A percentile compares a stretch with the other conserved stretches of the same genome.
Conservation (phyloP, 768 basidiomycete species). For the Trametes villosa region DNA sequence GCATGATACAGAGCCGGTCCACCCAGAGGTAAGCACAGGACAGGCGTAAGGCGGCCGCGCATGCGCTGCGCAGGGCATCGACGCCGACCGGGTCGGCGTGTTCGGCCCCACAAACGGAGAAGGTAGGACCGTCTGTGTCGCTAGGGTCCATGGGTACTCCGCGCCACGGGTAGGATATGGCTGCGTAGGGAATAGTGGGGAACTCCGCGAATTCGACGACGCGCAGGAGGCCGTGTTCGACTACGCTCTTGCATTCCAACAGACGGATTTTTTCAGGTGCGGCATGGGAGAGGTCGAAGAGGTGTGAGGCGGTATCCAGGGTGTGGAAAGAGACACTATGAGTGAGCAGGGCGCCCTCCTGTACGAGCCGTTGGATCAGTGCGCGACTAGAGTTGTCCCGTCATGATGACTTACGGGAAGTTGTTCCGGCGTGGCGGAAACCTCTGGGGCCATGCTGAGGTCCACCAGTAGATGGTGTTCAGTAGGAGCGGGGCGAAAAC, state of each 20-base stretch:
- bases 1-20: slow-evolving; percentile 21
- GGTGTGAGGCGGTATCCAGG: neutral
- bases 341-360: neutral
- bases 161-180: slow-evolving; percentile 22
- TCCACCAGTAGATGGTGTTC: neutral
- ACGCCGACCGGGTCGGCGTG: slow-evolving; percentile 15
- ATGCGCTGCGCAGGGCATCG: slow-evolving; percentile 10
- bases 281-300: slow-evolving; percentile 8
- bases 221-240: neutral
- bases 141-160: neutral
- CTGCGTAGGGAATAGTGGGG: slow-evolving; percentile 10
- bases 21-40: slow-evolving; percentile 14
- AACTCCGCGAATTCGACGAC: slow-evolving; percentile 15
- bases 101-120: slow-evolving; percentile 10
- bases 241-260: slow-evolving; percentile 11
- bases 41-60: slow-evolving; percentile 1
- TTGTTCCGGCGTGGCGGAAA: no score
- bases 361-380: neutral
- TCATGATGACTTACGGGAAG: neutral
- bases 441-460: no score
- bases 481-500: neutral
- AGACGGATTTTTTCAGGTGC: slow-evolving; percentile 10
- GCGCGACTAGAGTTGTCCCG: no score
- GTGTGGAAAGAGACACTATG: neutral
- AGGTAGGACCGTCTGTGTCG: neutral